Base-by-base conservation (phyloP, 306 rosid species). In the Quillaja saponaria region DNA sequence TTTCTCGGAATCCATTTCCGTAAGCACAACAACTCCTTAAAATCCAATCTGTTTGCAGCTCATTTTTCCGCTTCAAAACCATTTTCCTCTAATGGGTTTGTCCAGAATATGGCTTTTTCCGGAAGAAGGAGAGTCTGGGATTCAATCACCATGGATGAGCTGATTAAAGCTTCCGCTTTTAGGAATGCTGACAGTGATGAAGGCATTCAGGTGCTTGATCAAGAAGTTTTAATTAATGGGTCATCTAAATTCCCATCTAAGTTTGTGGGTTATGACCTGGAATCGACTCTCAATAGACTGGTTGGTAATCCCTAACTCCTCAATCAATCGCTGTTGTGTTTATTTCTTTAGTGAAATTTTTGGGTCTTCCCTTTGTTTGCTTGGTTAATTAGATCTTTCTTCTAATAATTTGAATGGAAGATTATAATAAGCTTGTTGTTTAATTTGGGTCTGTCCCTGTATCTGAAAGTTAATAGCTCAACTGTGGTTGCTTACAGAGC, bases 251-350 rank as follows among this genome's bases (percentile, higher is more conserved):
- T 71, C 52, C 69, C 12, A 45, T 16, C 58, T 10, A 75, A 34
- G 45, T 28, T 66, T 56, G 46, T 67, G 45, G 50, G 55, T 35
- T 66, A 12, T 42, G 72, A 74, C 14, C 8, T 81, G 54, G 87
- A 92, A 62, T 60, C 84, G 8, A 79, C 41, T 3, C 84, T 88
- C 51, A 91, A 91, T 74, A 69, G 66, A 64, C 25, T 80, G 92
- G 97, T 91, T 68, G 6, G 91, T 80, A 34, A 35, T 70, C 13
- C n/a, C 47, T 52, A 19, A 40, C 13, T 49, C 16, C 39, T 37
- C 18, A 28, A n/a, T 28, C 18, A 25, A 18, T 37, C 40, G 17
- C 34, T 10, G 38, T 18, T 70, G 39, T 8, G 28, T 55, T 41
- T 35, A 7, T 51, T 16, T 59, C 35, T 58, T 6, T 4, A 4